Conservation (phyloP, 2,329 filamentous ascomycete genomes). For the Stachybotrys chlorohalonatus region DNA sequence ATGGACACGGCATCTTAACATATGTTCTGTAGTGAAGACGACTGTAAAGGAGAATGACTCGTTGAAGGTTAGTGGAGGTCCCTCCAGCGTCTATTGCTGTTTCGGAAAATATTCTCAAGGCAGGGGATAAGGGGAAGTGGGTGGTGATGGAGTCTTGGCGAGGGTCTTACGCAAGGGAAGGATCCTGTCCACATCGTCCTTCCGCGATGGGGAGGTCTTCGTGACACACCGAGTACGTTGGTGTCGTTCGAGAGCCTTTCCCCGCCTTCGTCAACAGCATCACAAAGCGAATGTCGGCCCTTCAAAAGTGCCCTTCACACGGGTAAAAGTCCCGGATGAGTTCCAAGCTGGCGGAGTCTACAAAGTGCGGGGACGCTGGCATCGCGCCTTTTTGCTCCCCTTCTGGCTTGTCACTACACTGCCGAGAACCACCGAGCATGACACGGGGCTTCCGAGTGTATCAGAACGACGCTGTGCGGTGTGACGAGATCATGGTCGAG, state of each 20-base stretch:
- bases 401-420: not conserved
- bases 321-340: too few species aligned
- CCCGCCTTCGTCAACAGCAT: not conserved
- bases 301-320: not conserved
- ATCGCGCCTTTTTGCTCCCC: not conserved
- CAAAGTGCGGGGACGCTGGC: not conserved
- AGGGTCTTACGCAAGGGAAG: too few species aligned
- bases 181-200: too few species aligned
- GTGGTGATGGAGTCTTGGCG: too few species aligned
- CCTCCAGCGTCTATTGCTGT: not conserved
- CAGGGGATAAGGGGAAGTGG: too few species aligned
- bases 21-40: not conserved
- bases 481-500: not conserved
- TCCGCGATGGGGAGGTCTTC: too few species aligned
- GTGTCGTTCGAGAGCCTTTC: not conserved
- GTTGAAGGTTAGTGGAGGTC: not conserved
- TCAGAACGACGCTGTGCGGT: not conserved
- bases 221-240: not conserved
- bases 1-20: too few species aligned
- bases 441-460: not conserved
- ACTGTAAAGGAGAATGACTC: not conserved
- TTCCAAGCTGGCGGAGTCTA: too few species aligned
- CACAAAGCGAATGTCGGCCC: not conserved
- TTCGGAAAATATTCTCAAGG: not conserved
- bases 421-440: not conserved